Base-by-base conservation (phyloP, 2,329 filamentous ascomycete genomes). In the Hymenoscyphus salicellus region DNA sequence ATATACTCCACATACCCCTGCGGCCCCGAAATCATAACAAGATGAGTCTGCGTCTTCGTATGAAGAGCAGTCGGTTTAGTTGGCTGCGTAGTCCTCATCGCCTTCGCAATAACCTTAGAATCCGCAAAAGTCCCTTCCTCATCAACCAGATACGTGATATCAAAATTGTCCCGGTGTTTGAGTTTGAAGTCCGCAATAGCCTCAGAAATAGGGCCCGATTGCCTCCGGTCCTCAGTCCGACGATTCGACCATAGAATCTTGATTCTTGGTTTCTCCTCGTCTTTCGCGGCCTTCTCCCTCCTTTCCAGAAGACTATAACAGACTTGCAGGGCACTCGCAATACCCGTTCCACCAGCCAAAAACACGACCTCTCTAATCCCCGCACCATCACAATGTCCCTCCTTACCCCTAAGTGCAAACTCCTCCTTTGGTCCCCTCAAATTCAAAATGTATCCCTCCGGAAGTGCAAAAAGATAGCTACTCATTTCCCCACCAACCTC, bases 321-420 rank as follows among this genome's bases (percentile, higher is more conserved):
- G 49, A 90, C 85, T 78, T 98, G 94, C 76, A 98, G 78, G 7
- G 93, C 95, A 0, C 94, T 92, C 17, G 92, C 93, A 71, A 99
- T 90, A 0, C 95, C 94, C 0, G 95, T 99, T 0, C 95, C 95
- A 1, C 93, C 95, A 1, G 93, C 95, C 26, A 98, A 79, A 73
- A 98, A 97, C 1, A 97, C 80, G 2, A 97, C 59, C 79, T 73
- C n/a, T 41, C 55, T 76, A 30, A 85, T 81, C 32, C 32, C 10
- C 32, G 32, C 32, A 36, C 32, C 32, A 36, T 36, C 32, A 36
- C 32, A 36, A 46, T 46, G 17, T 23, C n/a, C 43, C 63, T 11
- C 32, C 8, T 83, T 77, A 72, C 83, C 75, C 7, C 85, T 83
- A 6, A 90, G 76, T 26, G 80, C 77, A 67, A 89, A 91, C 57